Conservation (phyloP, 2,329 filamentous ascomycete species). For the Sarocladiaceae sp. region DNA sequence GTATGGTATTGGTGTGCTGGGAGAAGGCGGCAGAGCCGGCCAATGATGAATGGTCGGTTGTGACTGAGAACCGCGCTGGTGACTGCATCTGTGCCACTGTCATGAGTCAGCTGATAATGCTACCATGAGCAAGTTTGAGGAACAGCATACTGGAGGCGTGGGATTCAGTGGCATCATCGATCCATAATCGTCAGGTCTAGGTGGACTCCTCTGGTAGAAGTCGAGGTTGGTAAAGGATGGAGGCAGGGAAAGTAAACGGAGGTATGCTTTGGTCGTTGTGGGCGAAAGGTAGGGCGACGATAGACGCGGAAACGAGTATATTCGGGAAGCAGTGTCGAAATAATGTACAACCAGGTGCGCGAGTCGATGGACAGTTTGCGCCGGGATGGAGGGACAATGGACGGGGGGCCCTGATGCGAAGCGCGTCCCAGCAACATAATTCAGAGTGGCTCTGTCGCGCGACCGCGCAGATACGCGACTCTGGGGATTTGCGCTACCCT, state of each 20-base stretch:
- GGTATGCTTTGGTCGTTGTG: no score
- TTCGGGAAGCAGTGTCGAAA: no score
- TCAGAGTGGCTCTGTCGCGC: no score
- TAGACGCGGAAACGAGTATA: no score
- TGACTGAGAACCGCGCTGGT: constrained; percentile 1
- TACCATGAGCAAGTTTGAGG: no score
- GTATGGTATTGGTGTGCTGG: constrained; percentile 8
- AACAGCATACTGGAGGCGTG: constrained; percentile 4
- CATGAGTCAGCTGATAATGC: neutral
- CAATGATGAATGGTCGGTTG: constrained; percentile 2
- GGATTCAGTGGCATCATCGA: constrained; percentile 1
- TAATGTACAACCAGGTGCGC: no score
- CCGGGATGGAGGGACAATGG: neutral
- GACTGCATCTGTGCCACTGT: constrained; percentile 7
- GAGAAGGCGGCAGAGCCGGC: neutral
- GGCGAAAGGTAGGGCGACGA: no score
- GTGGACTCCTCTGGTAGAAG: neutral
- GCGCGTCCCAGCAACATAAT: neutral
- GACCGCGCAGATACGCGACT: neutral
- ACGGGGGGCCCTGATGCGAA: no score
- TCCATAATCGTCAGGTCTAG: constrained; percentile 5
- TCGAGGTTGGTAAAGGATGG: neutral
- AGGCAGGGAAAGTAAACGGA: neutral
- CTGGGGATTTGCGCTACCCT: neutral
- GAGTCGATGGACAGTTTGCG: no score